Percentiles rank a stretch among this genome's conserved stretches.
These are phyloP conservation scores for Phytophthora vignae DNA, from an alignment of 352 stramenopile species.

Conservation along the genomic window DNA sequence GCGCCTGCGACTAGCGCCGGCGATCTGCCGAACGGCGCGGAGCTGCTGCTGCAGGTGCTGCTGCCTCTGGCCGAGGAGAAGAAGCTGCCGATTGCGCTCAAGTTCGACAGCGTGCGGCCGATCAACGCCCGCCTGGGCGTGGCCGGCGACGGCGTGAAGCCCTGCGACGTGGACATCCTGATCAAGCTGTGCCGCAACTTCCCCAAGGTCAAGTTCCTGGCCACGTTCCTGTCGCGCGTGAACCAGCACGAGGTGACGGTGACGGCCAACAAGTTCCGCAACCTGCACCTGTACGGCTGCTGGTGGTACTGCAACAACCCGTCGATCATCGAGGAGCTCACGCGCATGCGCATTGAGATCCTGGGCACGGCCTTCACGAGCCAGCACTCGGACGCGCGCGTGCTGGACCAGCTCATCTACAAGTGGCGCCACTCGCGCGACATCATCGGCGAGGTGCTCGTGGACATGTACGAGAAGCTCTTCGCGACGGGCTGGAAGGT, in stretches of 20 bases:
- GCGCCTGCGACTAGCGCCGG: constrained; percentile 16
- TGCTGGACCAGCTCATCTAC: constrained; percentile 95
- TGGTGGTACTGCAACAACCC: constrained; percentile 98
- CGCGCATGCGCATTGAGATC: constrained; percentile 93
- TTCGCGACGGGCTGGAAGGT: constrained; percentile 86
- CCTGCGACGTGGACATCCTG: constrained; percentile 88
- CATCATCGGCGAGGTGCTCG: constrained; percentile 89
- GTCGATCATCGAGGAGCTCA: constrained; percentile 91
- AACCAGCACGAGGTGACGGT: constrained; percentile 96
- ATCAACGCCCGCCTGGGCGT: constrained; percentile 86
- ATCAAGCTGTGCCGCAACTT: constrained; percentile 86
- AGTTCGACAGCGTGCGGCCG: constrained; percentile 92
- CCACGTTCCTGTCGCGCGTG: constrained; percentile 93
- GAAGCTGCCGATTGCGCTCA: constrained; percentile 92
- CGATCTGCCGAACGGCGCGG: constrained; percentile 49
- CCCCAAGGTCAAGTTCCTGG: constrained; percentile 94
- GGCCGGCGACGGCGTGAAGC: constrained; percentile 93
- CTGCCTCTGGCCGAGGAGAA: constrained; percentile 90
- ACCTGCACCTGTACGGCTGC: constrained; percentile 95
- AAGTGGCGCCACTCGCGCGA: constrained; percentile 94
- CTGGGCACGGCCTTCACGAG: constrained; percentile 94
- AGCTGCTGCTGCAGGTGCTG: constrained; percentile 90
- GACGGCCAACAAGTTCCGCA: constrained; percentile 94
- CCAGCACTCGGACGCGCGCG: constrained; percentile 94
- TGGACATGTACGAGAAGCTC: constrained; percentile 92